Evolutionary conservation across 2,329 filamentous ascomycete genomes (phyloP).

Genomic region (Talaromyces verruculosus): DNA sequence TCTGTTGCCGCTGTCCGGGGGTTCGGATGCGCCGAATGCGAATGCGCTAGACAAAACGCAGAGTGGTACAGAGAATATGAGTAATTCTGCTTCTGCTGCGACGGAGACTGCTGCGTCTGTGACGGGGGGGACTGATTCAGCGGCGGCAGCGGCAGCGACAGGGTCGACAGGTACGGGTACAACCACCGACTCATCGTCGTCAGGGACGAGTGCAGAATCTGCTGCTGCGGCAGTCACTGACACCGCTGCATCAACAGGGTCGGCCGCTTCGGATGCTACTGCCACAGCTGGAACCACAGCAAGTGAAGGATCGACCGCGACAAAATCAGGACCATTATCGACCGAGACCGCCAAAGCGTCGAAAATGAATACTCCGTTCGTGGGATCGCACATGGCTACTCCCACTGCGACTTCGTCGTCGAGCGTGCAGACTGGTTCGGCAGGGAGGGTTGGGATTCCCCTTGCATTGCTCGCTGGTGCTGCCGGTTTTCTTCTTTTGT

Average conservation of each 20-base stretch:
- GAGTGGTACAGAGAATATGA: background rate
- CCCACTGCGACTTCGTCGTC: constrained; percentile 21
- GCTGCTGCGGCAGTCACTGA: background rate
- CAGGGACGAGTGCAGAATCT: background rate
- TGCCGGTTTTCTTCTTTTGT: constrained; percentile 34
- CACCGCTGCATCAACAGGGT: background rate
- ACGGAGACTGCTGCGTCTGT: background rate
- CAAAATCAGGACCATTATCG: background rate
- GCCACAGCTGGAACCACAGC: background rate
- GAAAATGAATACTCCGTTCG: constrained; percentile 22
- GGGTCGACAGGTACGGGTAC: background rate
- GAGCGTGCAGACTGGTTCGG: constrained; percentile 25
- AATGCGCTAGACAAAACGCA: background rate
- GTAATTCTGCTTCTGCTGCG: background rate
- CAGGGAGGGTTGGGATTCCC: constrained; percentile 32
- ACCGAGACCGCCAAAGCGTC: constrained; percentile 19
- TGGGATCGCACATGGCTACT: constrained; percentile 20
- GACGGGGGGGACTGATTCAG: background rate
- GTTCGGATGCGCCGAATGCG: constrained; percentile 21
- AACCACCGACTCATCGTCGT: background rate
- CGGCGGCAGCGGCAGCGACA: background rate
- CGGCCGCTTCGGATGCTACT: background rate
- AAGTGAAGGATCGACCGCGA: background rate
- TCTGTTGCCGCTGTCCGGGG: constrained; percentile 49
- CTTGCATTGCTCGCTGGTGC: constrained; percentile 32